Percentiles rank a stretch among this genome's conserved stretches.
These are phyloP conservation scores for Mrakia gelida DNA, from an alignment of 768 basidiomycete species.

Conservation along the genomic window DNA sequence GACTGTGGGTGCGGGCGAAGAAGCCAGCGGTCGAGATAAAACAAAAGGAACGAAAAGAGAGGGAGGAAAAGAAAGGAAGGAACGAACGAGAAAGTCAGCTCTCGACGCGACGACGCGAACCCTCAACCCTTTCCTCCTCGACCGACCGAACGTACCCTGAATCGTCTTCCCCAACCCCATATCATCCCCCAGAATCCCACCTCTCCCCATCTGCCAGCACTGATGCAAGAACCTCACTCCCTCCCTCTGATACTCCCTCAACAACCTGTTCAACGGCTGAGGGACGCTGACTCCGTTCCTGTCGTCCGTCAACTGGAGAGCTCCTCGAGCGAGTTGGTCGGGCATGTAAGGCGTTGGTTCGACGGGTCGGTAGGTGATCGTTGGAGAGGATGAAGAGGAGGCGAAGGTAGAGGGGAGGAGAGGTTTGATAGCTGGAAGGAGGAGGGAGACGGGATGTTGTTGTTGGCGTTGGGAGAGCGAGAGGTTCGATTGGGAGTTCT, in stretches of 20 bases:
- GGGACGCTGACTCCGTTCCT: not conserved
- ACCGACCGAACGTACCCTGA: conserved; percentile 48
- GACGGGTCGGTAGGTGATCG: not conserved
- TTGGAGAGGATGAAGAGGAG: not conserved
- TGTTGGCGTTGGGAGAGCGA: too few species aligned
- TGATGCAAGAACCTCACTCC: conserved; percentile 78
- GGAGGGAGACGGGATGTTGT: not conserved
- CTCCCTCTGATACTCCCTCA: conserved; percentile 87
- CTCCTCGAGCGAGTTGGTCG: not conserved
- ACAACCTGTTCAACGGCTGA: conserved; percentile 62
- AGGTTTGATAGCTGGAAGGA: not conserved
- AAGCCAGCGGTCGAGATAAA: too few species aligned
- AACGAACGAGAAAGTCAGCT: not conserved
- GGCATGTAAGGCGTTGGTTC: not conserved
- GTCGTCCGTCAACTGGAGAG: not conserved
- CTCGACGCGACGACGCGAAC: not conserved
- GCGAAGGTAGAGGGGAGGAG: not conserved
- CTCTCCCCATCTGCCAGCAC: conserved; percentile 61
- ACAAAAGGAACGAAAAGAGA: conserved; percentile 7
- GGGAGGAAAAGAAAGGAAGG: not conserved
- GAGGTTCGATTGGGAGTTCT: not conserved
- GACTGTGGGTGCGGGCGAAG: conserved; percentile 46
- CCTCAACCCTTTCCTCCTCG: too few species aligned
- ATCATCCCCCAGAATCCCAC: conserved; percentile 88
- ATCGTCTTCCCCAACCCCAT: conserved; percentile 97